Evolutionary conservation across 768 basidiomycete species (phyloP), one percentile per base, ranked within the genome.

Genomic region (Favolaschia claudopus): DNA sequence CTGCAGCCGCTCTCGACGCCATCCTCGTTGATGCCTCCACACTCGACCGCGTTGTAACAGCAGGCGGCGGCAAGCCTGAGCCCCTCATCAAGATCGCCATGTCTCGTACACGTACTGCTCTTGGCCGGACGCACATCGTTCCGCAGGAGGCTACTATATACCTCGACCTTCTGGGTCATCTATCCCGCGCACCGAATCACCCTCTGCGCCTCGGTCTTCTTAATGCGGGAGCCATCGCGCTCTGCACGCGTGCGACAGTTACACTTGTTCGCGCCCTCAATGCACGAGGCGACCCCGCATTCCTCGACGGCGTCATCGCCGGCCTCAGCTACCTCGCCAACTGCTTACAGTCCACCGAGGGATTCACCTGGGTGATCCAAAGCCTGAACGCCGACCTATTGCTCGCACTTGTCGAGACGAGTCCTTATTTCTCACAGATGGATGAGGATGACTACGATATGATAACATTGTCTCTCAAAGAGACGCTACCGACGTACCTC

Each of bases 321-420:
- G 62, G 64, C 1, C 70, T 78, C 34, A 72, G 70, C 4, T 76
- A 72, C 56, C 65, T 77, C 10, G 49, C 59, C 13, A 78, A 78
- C 64, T 75, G 71, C 46, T 65, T 77, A 28, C 70, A 76, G 50
- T 72, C 75, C 0, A 74, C 74, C 6, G 75, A 76, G 44, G 76
- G 77, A 17, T 75, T 76, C 56, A 74, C 73, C 2, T 78, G 76
- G 75, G 71, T 77, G 6, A 62, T 53, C 0, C 70, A 75, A 60
- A 62, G 73, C 15, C 46, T 78, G 22, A 60, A 70, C 8, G 69
- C 75, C 8, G 77, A 76, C 17, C 59, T 77, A 9, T 53, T 77
- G 13, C 49, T 54, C n/a, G 73, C 76, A 1, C 70, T 72, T 38
- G 65, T 68, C 14, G 70, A 70, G 31, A 67, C 66, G 33, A 67